These are phyloP conservation scores for Plenodomus biglobosus DNA, from an alignment of 2,329 filamentous ascomycete species.

Conservation along the genomic window DNA sequence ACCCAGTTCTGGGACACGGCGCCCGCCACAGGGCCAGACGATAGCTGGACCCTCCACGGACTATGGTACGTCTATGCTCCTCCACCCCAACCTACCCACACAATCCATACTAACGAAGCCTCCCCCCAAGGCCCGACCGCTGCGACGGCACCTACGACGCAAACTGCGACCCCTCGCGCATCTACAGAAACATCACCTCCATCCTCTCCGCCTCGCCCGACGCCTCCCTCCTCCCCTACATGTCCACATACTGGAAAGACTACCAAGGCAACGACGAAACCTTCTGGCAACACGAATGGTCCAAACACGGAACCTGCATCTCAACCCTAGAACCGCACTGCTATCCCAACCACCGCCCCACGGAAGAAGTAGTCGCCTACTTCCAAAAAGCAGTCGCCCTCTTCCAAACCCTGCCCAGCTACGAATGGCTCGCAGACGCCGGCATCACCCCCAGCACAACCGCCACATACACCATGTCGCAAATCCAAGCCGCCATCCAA, in stretches of 20 bases:
- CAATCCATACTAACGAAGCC: background rate
- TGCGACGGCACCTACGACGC: conserved; percentile 71
- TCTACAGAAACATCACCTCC: conserved; percentile 65
- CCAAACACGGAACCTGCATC: conserved; percentile 73
- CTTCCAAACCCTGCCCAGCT: conserved; percentile 68
- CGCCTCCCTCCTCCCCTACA: conserved; percentile 62
- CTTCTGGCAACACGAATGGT: conserved; percentile 73
- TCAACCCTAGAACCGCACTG: conserved; percentile 66
- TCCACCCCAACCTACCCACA: background rate
- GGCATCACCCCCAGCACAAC: conserved; percentile 59
- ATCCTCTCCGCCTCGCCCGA: conserved; percentile 61
- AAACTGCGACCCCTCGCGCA: conserved; percentile 63
- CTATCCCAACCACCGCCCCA: conserved; percentile 60
- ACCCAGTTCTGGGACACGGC: conserved; percentile 78
- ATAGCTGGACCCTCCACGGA: conserved; percentile 76
- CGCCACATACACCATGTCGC: conserved; percentile 60
- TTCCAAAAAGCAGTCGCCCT: conserved; percentile 66
- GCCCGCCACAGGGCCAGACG: conserved; percentile 64
- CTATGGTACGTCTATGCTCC: conserved; percentile 54
- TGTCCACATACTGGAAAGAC: conserved; percentile 73
- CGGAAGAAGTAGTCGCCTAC: conserved; percentile 68
- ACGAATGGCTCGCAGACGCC: conserved; percentile 62
- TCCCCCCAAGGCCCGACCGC: conserved; percentile 46
- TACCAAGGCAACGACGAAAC: conserved; percentile 63
- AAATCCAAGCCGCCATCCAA: conserved; percentile 62